A percentile compares a stretch with the other conserved stretches of the same genome.
Conservation (phyloP, 257 asterid genomes). For the Galeopsis tetrahit region DNA sequence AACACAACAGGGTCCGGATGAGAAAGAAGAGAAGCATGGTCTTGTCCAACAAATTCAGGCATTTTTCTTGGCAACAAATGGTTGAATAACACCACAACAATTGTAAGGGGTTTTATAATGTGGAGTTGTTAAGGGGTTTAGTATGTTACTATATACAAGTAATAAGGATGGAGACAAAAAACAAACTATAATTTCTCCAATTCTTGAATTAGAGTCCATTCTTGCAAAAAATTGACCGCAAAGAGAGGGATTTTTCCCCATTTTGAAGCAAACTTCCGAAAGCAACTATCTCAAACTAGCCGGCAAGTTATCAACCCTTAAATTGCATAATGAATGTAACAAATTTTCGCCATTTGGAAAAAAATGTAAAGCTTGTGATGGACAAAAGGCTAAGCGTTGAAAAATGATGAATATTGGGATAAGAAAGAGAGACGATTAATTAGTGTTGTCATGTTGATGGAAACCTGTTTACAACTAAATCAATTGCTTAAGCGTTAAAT, state of each 20-base stretch:
- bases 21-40: slow-evolving; percentile 45
- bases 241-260: slow-evolving; percentile 59
- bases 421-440: slow-evolving; percentile 27
- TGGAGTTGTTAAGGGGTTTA: slow-evolving; percentile 48
- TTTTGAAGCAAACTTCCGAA: slow-evolving; percentile 67
- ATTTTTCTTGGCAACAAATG: slow-evolving; percentile 42
- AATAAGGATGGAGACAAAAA: slow-evolving; percentile 30
- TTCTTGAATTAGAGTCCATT: slow-evolving; percentile 46
- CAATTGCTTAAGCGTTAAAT: slow-evolving; percentile 75
- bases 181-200: slow-evolving; percentile 32
- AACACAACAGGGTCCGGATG: slow-evolving; percentile 73
- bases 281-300: slow-evolving; percentile 41
- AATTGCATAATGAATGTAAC: slow-evolving; percentile 5
- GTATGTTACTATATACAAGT: slow-evolving; percentile 12
- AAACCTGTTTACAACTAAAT: slow-evolving; percentile 44
- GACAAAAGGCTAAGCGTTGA: slow-evolving; percentile 23
- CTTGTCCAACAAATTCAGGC: slow-evolving; percentile 47
- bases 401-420: slow-evolving; percentile 39
- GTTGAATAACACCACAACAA: slow-evolving; percentile 11
- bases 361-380: slow-evolving; percentile 1
- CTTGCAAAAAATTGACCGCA: slow-evolving; percentile 72
- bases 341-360: neutral
- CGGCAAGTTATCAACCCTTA: slow-evolving; percentile 40
- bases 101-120: slow-evolving; percentile 38
- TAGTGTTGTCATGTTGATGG: slow-evolving; percentile 39